Evolutionary conservation across 805 yeast species (phyloP).

Genomic region (Hanseniaspora valbyensis): DNA sequence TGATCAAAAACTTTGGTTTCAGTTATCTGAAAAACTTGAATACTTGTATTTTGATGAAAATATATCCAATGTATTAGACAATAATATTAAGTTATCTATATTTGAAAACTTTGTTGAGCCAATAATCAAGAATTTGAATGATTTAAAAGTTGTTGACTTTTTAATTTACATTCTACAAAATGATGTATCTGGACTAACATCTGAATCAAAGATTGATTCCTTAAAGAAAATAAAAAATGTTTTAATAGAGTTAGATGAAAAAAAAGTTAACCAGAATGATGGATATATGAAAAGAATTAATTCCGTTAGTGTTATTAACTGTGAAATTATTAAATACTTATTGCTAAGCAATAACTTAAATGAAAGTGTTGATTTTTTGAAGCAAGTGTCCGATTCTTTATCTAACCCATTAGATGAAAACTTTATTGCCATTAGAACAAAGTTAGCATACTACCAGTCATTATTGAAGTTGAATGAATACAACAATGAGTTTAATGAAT

Average conservation of each 20-base stretch:
- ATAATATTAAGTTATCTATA: constrained; percentile 51
- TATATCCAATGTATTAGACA: constrained; percentile 46
- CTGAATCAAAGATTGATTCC: constrained; percentile 42
- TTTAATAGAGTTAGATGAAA: constrained; percentile 33
- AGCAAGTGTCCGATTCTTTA: constrained; percentile 45
- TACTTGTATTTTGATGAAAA: constrained; percentile 44
- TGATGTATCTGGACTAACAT: constrained; percentile 24
- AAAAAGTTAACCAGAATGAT: constrained; percentile 27
- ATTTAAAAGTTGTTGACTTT: constrained; percentile 67
- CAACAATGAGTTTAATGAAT: constrained; percentile 67
- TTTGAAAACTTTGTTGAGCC: constrained; percentile 42
- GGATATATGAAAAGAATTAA: constrained; percentile 36
- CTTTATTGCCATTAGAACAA: constrained; percentile 50
- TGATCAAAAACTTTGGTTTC: constrained; percentile 91
- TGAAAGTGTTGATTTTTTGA: constrained; percentile 59
- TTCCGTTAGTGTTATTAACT: constrained; percentile 47
- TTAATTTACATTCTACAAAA: constrained; percentile 45
- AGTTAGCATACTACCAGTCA: constrained; percentile 73
- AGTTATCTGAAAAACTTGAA: constrained; percentile 57
- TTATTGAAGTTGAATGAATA: constrained; percentile 64
- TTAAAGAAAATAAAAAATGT: constrained; percentile 36
- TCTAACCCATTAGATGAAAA: constrained; percentile 37
- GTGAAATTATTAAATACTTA: constrained; percentile 67
- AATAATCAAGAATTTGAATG: constrained; percentile 63
- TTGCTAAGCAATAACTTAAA: constrained; percentile 44